Evolutionary conservation across 2,329 filamentous ascomycete species (phyloP).

Genomic region (Aureobasidium sp.): DNA sequence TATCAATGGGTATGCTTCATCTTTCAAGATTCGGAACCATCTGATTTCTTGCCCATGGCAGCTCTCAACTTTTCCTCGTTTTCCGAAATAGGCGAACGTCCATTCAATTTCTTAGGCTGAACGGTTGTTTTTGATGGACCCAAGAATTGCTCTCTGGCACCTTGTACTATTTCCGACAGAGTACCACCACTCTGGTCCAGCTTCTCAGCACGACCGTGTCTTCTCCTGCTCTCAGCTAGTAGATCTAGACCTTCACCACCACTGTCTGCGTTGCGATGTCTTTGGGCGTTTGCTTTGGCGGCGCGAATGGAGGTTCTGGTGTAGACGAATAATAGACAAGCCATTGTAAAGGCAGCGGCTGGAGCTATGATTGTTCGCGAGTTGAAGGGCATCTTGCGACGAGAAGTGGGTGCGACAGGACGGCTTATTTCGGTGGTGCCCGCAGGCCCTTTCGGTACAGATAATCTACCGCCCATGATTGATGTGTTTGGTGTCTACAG

Average conservation of each 20-base stretch:
- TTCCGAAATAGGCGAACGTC: conserved; percentile 34
- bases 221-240: conserved; percentile 59
- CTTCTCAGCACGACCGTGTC: conserved; percentile 57
- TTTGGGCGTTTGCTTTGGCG: conserved; percentile 71
- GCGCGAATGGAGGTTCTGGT: conserved; percentile 70
- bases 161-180: conserved; percentile 37
- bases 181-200: conserved; percentile 42
- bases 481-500: conserved; percentile 10
- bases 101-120: conserved; percentile 43
- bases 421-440: conserved; percentile 46
- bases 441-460: conserved; percentile 47
- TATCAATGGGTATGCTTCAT: neutral
- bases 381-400: conserved; percentile 35
- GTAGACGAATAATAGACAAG: conserved; percentile 66
- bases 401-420: conserved; percentile 34
- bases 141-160: conserved; percentile 28
- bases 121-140: conserved; percentile 29
- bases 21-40: neutral
- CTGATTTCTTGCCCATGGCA: conserved; percentile 26
- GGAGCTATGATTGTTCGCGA: conserved; percentile 60
- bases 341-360: conserved; percentile 70
- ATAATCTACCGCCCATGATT: conserved; percentile 53
- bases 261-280: conserved; percentile 63
- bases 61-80: conserved; percentile 45
- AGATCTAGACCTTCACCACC: conserved; percentile 56